Conservation (phyloP, 2,329 filamentous ascomycete species). For the Lojkania enalia region DNA sequence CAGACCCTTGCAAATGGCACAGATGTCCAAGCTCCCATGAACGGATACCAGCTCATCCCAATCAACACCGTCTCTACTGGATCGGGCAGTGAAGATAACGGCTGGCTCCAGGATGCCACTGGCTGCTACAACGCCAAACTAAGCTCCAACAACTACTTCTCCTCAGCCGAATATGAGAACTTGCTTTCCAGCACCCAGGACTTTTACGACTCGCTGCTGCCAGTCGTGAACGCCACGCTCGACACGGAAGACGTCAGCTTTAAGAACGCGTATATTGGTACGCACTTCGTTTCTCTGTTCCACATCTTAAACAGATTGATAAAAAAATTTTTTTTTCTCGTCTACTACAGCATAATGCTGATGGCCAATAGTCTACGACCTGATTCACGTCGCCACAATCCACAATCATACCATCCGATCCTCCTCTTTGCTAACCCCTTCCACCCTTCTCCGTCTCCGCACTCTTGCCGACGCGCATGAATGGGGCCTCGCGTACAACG, state of each 20-base stretch:
- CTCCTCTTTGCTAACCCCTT: conserved; percentile 62
- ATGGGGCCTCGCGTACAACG: conserved; percentile 81
- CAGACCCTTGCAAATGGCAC: conserved; percentile 73
- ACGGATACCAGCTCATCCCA: conserved; percentile 83
- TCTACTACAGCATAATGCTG: no score
- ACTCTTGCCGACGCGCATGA: conserved; percentile 80
- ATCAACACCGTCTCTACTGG: conserved; percentile 64
- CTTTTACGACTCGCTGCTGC: conserved; percentile 58
- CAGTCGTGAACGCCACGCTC: conserved; percentile 59
- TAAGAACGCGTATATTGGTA: conserved; percentile 69
- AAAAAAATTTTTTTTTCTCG: no score
- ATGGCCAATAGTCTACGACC: conserved; percentile 63
- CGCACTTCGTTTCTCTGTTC: conserved; percentile 25
- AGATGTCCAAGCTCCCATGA: conserved; percentile 66
- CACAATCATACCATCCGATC: conserved; percentile 65
- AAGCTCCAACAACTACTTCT: conserved; percentile 64
- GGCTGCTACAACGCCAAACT: conserved; percentile 59
- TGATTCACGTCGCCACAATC: conserved; percentile 65
- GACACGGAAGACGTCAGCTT: conserved; percentile 53
- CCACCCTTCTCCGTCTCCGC: conserved; percentile 64
- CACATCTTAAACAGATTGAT: no score
- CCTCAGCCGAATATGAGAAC: conserved; percentile 53
- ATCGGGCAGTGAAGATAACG: conserved; percentile 60
- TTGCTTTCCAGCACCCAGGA: conserved; percentile 54
- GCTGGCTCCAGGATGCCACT: conserved; percentile 62